These are phyloP conservation scores for Gentiana straminea DNA, from an alignment of 257 asterid genomes.

Conservation along the genomic window DNA sequence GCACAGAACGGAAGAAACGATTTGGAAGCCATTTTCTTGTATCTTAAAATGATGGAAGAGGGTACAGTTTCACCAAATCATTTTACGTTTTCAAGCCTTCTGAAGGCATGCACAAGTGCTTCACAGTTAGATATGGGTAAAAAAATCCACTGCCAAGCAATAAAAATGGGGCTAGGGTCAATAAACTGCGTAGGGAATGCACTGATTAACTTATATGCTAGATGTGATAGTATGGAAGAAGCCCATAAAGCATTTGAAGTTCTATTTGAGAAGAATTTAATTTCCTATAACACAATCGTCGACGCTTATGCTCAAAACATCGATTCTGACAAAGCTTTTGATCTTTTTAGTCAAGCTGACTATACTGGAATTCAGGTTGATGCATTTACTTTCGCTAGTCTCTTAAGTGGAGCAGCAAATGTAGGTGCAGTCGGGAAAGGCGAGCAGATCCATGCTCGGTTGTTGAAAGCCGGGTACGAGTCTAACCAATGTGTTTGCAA, in stretches of 20 bases:
- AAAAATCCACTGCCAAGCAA: conserved; percentile 50
- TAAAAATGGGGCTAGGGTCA: conserved; percentile 57
- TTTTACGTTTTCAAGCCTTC: conserved; percentile 63
- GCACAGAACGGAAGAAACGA: conserved; percentile 48
- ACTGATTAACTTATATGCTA: conserved; percentile 68
- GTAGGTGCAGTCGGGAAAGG: conserved; percentile 88
- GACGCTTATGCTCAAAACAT: conserved; percentile 47
- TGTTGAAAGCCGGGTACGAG: conserved; percentile 56
- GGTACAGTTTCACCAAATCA: conserved; percentile 70
- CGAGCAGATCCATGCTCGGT: conserved; percentile 72
- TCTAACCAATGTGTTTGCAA: conserved; percentile 49
- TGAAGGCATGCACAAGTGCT: conserved; percentile 72
- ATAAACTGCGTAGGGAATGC: conserved; percentile 79
- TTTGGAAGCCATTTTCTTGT: conserved; percentile 53
- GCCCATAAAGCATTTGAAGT: conserved; percentile 72
- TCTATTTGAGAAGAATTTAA: conserved; percentile 64
- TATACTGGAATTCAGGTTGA: conserved; percentile 37
- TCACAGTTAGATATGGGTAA: conserved; percentile 46
- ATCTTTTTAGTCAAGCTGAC: conserved; percentile 36
- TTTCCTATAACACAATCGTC: conserved; percentile 59
- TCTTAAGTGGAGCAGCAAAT: conserved; percentile 91
- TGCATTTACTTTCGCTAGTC: conserved; percentile 83
- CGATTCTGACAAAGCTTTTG: conserved; percentile 46
- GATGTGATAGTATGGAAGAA: conserved; percentile 60
- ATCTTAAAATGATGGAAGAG: conserved; percentile 50